These are phyloP conservation scores for Pyrus bretschneideri DNA, from an alignment of 306 rosid species.

Conservation along the genomic window DNA sequence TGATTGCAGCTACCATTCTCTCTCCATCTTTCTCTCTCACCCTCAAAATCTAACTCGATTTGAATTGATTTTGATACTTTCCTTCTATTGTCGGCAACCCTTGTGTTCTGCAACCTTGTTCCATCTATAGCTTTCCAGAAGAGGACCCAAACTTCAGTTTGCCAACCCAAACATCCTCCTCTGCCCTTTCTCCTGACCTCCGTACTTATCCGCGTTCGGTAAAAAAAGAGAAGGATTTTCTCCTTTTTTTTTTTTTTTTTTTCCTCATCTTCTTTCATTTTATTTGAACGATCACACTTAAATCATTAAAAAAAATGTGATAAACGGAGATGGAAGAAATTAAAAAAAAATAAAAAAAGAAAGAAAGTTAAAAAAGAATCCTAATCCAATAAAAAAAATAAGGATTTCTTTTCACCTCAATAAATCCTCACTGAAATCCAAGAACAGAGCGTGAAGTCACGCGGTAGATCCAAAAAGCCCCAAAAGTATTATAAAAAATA, in stretches of 20 bases:
- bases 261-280: fast-evolving
- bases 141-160: neutral
- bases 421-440: slow-evolving; percentile 4
- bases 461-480: neutral
- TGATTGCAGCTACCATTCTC: neutral
- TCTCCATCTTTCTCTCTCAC: neutral
- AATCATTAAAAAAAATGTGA: too few relatives aligned
- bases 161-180: neutral
- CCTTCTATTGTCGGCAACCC: too few relatives aligned
- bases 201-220: neutral
- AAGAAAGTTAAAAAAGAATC: neutral
- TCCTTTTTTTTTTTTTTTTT: too few relatives aligned
- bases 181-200: neutral
- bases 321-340: too few relatives aligned
- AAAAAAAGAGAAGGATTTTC: too few relatives aligned
- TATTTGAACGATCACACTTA: too few relatives aligned
- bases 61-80: too few relatives aligned
- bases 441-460: neutral
- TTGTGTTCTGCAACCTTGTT: neutral
- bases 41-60: neutral
- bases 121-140: neutral
- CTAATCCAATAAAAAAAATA: neutral
- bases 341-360: too few relatives aligned
- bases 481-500: neutral
- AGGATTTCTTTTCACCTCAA: neutral